Percentiles rank a stretch among this genome's conserved stretches.
Evolutionary conservation across 2,329 filamentous ascomycete species (phyloP).

Genomic region (Ceratocystis destructans): DNA sequence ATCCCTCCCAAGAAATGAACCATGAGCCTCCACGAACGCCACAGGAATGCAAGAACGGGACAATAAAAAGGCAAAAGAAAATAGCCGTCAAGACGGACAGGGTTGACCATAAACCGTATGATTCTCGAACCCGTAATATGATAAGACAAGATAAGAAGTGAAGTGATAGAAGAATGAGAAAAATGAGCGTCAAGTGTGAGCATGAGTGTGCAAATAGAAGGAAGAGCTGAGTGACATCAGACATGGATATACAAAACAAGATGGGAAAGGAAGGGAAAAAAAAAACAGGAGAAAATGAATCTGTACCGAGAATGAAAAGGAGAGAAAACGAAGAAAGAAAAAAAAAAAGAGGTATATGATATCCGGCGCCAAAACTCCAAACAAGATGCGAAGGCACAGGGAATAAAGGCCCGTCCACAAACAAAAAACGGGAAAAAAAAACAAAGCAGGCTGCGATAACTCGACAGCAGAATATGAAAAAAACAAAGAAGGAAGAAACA

Average conservation of each 20-base stretch:
- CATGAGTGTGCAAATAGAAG: conserved; percentile 2
- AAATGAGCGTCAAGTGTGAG: neutral
- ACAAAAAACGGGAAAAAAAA: neutral
- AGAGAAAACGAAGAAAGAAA: neutral
- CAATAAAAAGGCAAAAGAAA: neutral
- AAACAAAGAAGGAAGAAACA: neutral
- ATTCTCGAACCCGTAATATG: neutral
- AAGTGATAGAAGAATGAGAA: neutral
- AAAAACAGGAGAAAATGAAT: neutral
- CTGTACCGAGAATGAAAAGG: neutral
- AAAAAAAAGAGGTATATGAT: conserved; percentile 12
- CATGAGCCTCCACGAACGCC: neutral
- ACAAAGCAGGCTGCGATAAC: neutral
- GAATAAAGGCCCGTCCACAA: conserved; percentile 7
- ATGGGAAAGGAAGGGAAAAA: neutral
- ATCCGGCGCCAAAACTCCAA: conserved; percentile 13
- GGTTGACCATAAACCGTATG: neutral
- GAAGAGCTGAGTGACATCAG: neutral
- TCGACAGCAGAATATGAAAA: neutral
- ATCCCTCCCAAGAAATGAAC: neutral
- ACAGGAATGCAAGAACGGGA: neutral
- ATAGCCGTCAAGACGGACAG: neutral
- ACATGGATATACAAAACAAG: neutral
- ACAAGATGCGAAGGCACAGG: conserved; percentile 14
- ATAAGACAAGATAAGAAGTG: conserved; percentile 3